Percentiles rank a stretch among this genome's conserved stretches.
phyloP scores from a whole-genome alignment of 495 filamentous ascomycete species.

The Daldinia vernicosa region DNA sequence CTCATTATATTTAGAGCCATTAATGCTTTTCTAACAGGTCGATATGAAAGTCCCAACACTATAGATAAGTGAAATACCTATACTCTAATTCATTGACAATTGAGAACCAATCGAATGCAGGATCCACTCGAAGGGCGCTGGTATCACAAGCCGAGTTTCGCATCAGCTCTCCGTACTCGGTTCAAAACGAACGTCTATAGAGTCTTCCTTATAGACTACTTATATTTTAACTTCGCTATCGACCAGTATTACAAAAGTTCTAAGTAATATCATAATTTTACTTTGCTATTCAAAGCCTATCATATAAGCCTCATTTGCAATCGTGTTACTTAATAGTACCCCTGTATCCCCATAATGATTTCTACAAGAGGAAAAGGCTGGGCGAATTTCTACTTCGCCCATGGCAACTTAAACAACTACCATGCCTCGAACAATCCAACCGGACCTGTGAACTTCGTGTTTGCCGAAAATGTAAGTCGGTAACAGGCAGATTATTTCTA shows the following conservation, averaged over 20 bases:
- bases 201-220: too few relatives aligned
- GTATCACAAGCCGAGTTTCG: too few relatives aligned
- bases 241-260: too few relatives aligned
- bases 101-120: not conserved
- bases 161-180: too few relatives aligned
- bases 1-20: too few relatives aligned
- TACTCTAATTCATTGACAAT: not conserved
- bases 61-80: not conserved
- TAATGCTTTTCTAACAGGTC: not conserved
- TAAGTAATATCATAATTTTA: too few relatives aligned
- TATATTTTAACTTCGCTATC: too few relatives aligned
- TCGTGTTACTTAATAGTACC: not conserved
- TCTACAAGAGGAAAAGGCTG: conserved; percentile 28
- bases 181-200: too few relatives aligned
- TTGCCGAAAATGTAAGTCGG: conserved; percentile 40
- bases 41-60: not conserved
- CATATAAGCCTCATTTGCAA: not conserved
- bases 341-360: conserved; percentile 14
- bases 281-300: too few relatives aligned
- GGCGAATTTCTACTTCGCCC: conserved; percentile 30
- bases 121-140: not conserved
- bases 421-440: conserved; percentile 36
- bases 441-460: conserved; percentile 35
- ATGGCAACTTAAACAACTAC: conserved; percentile 32
- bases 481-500: not conserved